Evolutionary conservation across 108 stramenopile species (phyloP).

Genomic region (Nannochloropsis oceanica): DNA sequence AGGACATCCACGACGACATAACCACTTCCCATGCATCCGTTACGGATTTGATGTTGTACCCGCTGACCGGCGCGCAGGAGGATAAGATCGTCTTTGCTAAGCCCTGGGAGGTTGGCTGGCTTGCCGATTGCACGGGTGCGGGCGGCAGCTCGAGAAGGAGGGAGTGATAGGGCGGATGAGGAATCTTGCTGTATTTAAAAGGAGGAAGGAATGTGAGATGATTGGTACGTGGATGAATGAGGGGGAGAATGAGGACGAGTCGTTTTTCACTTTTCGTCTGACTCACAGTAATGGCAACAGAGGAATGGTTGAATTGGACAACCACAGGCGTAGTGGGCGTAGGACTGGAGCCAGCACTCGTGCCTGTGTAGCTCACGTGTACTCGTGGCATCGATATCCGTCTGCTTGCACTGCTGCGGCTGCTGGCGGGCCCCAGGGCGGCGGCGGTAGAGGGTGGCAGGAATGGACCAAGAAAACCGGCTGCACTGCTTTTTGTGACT

Average conservation of each 20-base stretch:
- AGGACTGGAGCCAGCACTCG: neutral
- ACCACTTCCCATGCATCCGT: slow-evolving; percentile 25
- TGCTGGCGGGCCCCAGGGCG: neutral
- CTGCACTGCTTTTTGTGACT: neutral
- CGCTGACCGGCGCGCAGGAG: slow-evolving; percentile 28
- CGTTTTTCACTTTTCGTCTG: neutral
- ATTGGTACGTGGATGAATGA: too few species aligned
- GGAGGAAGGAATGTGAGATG: neutral
- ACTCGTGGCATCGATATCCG: neutral
- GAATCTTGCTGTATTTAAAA: neutral
- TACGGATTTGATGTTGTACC: slow-evolving; percentile 33
- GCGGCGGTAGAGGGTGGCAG: neutral
- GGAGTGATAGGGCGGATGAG: neutral
- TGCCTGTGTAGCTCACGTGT: neutral
- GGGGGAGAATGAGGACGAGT: too few species aligned
- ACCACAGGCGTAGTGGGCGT: neutral
- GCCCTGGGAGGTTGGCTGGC: slow-evolving; percentile 4
- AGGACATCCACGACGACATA: slow-evolving; percentile 33
- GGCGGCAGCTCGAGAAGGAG: neutral
- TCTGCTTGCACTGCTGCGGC: neutral
- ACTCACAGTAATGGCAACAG: neutral
- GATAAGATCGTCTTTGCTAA: slow-evolving; percentile 15
- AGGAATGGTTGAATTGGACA: neutral
- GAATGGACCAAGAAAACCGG: neutral
- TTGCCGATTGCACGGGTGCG: neutral